Conservation (phyloP, 768 basidiomycete genomes). For the Xanthoconium stramineum region DNA sequence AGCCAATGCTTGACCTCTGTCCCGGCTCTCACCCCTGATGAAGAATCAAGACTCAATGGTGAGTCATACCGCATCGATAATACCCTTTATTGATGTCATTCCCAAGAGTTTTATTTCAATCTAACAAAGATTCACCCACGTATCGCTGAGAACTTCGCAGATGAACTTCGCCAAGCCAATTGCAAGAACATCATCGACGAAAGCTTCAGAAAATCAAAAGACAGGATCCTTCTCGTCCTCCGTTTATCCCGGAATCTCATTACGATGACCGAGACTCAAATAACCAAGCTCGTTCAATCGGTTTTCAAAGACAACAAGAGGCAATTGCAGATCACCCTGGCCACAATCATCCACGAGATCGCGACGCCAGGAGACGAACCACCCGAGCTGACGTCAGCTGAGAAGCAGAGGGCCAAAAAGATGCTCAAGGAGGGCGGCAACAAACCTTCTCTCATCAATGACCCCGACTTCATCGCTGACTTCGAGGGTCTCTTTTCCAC, state of each 20-base stretch:
- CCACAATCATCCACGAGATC: conserved; percentile 16
- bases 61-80: background rate
- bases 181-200: conserved; percentile 16
- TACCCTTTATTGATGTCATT: background rate
- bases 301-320: conserved; percentile 13
- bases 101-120: conserved; percentile 16
- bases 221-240: conserved; percentile 18
- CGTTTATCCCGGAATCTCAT: conserved; percentile 15
- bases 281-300: conserved; percentile 10
- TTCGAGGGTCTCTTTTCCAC: conserved; percentile 13
- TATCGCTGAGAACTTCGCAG: conserved; percentile 17
- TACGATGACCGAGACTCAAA: conserved; percentile 13
- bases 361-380: background rate
- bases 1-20: conserved; percentile 13
- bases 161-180: conserved; percentile 17
- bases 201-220: conserved; percentile 23
- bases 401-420: conserved; percentile 12
- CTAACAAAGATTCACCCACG: conserved; percentile 15
- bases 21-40: conserved; percentile 11
- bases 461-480: conserved; percentile 23
- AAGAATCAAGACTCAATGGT: conserved; percentile 15
- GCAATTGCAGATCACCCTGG: conserved; percentile 12
- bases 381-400: conserved; percentile 10
- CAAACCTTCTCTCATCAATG: conserved; percentile 18
- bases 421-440: conserved; percentile 23